phyloP scores from a whole-genome alignment of 2,329 filamentous ascomycete species.

The Trichoderma sp. region DNA sequence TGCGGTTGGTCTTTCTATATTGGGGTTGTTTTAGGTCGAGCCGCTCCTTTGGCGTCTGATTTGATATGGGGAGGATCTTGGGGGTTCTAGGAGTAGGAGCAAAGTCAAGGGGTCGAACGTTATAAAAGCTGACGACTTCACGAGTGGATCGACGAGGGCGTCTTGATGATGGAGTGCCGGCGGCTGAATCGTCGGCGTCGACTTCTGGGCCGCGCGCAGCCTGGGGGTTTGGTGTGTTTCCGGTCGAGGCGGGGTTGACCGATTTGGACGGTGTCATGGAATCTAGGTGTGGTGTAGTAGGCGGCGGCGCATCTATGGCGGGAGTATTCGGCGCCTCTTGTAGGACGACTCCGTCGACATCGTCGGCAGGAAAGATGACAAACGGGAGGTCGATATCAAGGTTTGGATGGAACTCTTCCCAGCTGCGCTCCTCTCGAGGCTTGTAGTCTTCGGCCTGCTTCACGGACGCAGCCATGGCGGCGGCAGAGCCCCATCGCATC shows the following conservation, averaged over 20 bases:
- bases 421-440: constrained; percentile 91
- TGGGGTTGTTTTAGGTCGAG: constrained; percentile 76
- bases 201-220: constrained; percentile 30
- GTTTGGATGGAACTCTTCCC: constrained; percentile 97
- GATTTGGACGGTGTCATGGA: constrained; percentile 50
- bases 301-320: constrained; percentile 27
- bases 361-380: constrained; percentile 76
- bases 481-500: constrained; percentile 82
- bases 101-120: constrained; percentile 48
- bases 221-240: constrained; percentile 46
- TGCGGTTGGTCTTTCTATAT: constrained; percentile 76
- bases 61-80: constrained; percentile 73
- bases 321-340: constrained; percentile 42
- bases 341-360: constrained; percentile 73
- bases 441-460: constrained; percentile 96
- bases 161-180: constrained; percentile 38
- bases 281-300: constrained; percentile 40
- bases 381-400: constrained; percentile 85
- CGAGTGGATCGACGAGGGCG: constrained; percentile 49
- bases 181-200: constrained; percentile 35
- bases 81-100: constrained; percentile 54
- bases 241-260: constrained; percentile 44
- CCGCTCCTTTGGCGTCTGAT: constrained; percentile 77
- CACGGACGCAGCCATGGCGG: constrained; percentile 82
- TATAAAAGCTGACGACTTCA: constrained; percentile 56